These are phyloP conservation scores for Claviceps paspali DNA, from an alignment of 2,329 filamentous ascomycete genomes.

Conservation along the genomic window DNA sequence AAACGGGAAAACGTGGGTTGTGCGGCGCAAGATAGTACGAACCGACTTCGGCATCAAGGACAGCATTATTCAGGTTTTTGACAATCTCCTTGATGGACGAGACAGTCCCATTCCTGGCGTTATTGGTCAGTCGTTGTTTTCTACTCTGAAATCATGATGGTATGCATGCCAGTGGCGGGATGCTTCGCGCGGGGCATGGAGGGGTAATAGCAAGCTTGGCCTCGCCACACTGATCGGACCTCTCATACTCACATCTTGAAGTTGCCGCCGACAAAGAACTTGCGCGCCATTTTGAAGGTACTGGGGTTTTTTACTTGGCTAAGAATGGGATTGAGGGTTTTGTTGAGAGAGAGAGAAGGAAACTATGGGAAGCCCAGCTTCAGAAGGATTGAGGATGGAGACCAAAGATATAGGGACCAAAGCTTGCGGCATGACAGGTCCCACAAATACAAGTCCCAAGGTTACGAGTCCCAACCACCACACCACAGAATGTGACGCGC, in stretches of 20 bases:
- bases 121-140: conserved; percentile 1
- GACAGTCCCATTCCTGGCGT: conserved; percentile 74
- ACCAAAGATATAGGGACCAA: no score
- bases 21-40: conserved; percentile 19
- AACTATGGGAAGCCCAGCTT: neutral
- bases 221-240: neutral
- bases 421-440: neutral
- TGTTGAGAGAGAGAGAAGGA: no score
- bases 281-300: conserved; percentile 55
- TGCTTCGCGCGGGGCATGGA: conserved; percentile 9
- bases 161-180: conserved; percentile 7
- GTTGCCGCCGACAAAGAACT: conserved; percentile 97
- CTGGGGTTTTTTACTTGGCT: no score
- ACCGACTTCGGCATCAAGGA: conserved; percentile 64
- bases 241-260: conserved; percentile 77
- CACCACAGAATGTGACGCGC: neutral
- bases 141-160: neutral
- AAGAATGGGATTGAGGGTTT: no score
- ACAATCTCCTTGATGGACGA: conserved; percentile 86
- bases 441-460: neutral
- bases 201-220: conserved; percentile 11
- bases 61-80: conserved; percentile 71
- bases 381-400: neutral
- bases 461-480: neutral
- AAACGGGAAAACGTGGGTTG: no score